Evolutionary conservation across 2,329 filamentous ascomycete species (phyloP), one percentile per base, ranked within the genome.

Genomic region (Neofusicoccum laricinum): DNA sequence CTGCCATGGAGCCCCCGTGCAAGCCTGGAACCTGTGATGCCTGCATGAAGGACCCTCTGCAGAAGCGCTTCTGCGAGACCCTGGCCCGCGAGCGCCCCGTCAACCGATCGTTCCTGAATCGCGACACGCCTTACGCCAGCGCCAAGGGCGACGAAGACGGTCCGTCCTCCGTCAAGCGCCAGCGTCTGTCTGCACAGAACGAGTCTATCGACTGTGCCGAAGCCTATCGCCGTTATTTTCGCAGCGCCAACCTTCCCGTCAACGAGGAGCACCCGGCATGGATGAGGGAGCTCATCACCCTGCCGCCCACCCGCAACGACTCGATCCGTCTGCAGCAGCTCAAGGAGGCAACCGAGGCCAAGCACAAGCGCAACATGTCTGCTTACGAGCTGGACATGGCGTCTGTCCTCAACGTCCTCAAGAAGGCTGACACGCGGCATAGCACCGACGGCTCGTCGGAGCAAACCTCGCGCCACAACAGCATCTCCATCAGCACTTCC

Each of bases 11-110:
- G 63, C 63, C 63, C 4, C 51, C 51, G 5, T 64, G 63, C 63
- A 61, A 61, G 55, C 75, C 75, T 1, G 75, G 75, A n/a, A 72
- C 72, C 43, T 77, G 75, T 64, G 69, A 68, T 11, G 73, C 74
- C 50, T 77, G 75, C 57, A 71, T 74, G 66, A 65, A 66, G 15
- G 73, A 77, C 61, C 75, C 75, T 8, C 67, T 69, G 14, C 72
- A 77, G 65, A 64, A 64, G 53, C 63, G 63, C 45, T 64, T 64
- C 63, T 64, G 63, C 63, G 63, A 64, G 25, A 64, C 63, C 34
- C 63, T 64, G 17, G 63, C 63, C 55, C 51, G 63, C 34, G 63
- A 64, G 41, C 63, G 63, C 17, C 63, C 63, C 10, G 57, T 53
- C 19, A 59, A 51, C 63, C 34, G 48, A 15, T 64, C 63, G 14